Percentiles rank a stretch among this genome's conserved stretches.
Evolutionary conservation across 2,329 filamentous ascomycete species (phyloP).

Genomic region (Aspergillus sp.): DNA sequence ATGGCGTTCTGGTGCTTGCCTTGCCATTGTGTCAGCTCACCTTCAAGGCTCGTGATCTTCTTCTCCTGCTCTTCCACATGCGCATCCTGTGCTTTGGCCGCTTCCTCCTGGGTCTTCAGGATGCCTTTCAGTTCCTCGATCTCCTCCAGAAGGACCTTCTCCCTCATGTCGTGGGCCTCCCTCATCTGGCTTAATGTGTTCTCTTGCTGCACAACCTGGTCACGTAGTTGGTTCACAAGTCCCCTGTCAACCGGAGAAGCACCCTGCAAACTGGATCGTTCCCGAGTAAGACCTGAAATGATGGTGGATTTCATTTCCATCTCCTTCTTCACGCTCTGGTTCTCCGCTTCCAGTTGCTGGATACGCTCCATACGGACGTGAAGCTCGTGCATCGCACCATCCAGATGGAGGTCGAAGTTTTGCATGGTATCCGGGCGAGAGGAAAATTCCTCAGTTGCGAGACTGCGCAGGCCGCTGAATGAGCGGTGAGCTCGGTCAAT

Average conservation of each 20-base stretch:
- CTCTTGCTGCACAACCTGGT: constrained; percentile 85
- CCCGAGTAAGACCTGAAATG: constrained; percentile 88
- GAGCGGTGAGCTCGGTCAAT: constrained; percentile 91
- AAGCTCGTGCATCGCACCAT: constrained; percentile 88
- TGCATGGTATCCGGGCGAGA: constrained; percentile 80
- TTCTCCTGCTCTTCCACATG: constrained; percentile 50
- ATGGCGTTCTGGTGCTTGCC: constrained; percentile 71
- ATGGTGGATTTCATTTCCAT: constrained; percentile 97
- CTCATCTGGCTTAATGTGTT: constrained; percentile 73
- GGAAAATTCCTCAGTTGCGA: constrained; percentile 84
- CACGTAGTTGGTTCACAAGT: constrained; percentile 80
- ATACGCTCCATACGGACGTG: constrained; percentile 84
- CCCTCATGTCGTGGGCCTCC: constrained; percentile 69
- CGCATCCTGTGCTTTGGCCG: constrained; percentile 35
- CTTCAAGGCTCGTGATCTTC: constrained; percentile 66
- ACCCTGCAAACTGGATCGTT: constrained; percentile 81
- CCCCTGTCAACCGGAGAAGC: constrained; percentile 85
- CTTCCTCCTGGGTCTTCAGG: constrained; percentile 42
- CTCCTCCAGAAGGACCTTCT: constrained; percentile 72
- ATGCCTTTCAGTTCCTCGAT: constrained; percentile 66
- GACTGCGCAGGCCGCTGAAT: constrained; percentile 83
- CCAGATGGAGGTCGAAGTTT: constrained; percentile 88
- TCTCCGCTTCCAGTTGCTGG: constrained; percentile 82
- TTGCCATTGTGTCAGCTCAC: constrained; percentile 74
- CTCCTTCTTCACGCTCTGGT: constrained; percentile 82